These are phyloP conservation scores for Garcia nutans DNA, from an alignment of 345 rosid genomes.

Conservation along the genomic window DNA sequence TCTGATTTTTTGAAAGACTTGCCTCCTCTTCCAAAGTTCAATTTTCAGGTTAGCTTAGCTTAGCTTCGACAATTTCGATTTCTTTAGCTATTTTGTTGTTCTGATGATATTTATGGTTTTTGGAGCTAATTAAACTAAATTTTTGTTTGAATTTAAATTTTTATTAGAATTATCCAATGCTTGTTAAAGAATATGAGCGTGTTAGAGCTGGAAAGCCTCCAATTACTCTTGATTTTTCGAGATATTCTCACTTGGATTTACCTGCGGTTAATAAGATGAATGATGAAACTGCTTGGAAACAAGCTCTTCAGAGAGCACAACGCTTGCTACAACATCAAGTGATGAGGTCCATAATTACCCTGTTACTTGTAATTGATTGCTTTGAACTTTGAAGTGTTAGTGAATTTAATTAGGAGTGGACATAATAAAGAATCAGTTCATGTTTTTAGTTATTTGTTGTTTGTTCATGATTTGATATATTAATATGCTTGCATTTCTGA, in stretches of 20 bases:
- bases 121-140: too few relatives aligned
- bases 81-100: too few relatives aligned
- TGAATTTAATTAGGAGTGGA: not conserved
- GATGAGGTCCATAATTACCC: too few relatives aligned
- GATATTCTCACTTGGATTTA: slow-evolving; percentile 62
- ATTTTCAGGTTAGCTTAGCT: slow-evolving; percentile 51
- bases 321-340: not conserved
- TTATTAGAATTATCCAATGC: slow-evolving; percentile 62
- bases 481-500: not conserved
- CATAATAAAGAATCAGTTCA: not conserved
- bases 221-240: slow-evolving; percentile 60
- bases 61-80: too few relatives aligned
- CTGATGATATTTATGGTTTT: slow-evolving; percentile 5
- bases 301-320: too few relatives aligned
- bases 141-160: slow-evolving; percentile 10
- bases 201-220: slow-evolving; percentile 95
- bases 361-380: not conserved
- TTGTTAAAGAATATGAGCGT: slow-evolving; percentile 88
- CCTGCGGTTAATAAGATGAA: slow-evolving; percentile 63
- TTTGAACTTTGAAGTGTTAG: not conserved
- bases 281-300: slow-evolving; percentile 25
- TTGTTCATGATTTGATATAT: not conserved
- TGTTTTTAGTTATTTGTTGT: not conserved
- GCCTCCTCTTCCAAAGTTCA: slow-evolving; percentile 68
- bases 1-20: slow-evolving; percentile 79